phyloP scores from a whole-genome alignment of 1,139 yeast genomes.

The Diutina mesorugosa region DNA sequence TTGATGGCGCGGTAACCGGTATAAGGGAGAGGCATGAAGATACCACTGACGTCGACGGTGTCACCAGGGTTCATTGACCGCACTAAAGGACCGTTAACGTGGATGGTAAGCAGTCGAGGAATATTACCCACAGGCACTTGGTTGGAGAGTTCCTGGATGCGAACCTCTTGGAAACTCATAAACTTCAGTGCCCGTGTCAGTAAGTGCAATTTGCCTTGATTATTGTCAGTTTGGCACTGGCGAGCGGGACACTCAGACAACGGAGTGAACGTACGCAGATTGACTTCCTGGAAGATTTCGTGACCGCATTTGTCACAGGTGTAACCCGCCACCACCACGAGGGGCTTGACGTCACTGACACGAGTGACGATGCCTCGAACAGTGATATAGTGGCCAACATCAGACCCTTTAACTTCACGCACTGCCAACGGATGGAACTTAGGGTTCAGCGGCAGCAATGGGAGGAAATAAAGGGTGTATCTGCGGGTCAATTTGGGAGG shows the following conservation, averaged over 20 bases:
- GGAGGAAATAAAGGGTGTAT: conserved; percentile 77
- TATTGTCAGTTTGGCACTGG: conserved; percentile 65
- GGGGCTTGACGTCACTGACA: conserved; percentile 92
- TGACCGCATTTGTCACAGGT: conserved; percentile 97
- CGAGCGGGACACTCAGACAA: conserved; percentile 74
- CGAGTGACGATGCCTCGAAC: conserved; percentile 91
- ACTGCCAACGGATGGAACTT: conserved; percentile 49
- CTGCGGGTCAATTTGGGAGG: conserved; percentile 84
- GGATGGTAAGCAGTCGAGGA: conserved; percentile 76
- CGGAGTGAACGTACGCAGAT: conserved; percentile 74
- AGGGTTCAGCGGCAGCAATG: conserved; percentile 34
- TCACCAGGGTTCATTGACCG: conserved; percentile 90
- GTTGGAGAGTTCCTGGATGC: conserved; percentile 85
- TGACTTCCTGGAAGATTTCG: conserved; percentile 93
- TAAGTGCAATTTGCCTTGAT: conserved; percentile 84
- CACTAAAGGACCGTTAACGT: conserved; percentile 82
- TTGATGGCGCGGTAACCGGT: conserved; percentile 87
- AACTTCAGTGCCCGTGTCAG: conserved; percentile 94
- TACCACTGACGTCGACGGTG: conserved; percentile 83
- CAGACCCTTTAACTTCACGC: conserved; percentile 75
- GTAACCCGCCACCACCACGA: conserved; percentile 83
- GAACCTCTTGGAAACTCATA: conserved; percentile 88
- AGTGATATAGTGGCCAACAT: conserved; percentile 78
- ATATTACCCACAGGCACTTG: conserved; percentile 98
- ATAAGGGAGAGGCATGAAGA: conserved; percentile 87